phyloP scores from a whole-genome alignment of 2,329 filamentous ascomycete genomes.

The Sarocladium strictum region DNA sequence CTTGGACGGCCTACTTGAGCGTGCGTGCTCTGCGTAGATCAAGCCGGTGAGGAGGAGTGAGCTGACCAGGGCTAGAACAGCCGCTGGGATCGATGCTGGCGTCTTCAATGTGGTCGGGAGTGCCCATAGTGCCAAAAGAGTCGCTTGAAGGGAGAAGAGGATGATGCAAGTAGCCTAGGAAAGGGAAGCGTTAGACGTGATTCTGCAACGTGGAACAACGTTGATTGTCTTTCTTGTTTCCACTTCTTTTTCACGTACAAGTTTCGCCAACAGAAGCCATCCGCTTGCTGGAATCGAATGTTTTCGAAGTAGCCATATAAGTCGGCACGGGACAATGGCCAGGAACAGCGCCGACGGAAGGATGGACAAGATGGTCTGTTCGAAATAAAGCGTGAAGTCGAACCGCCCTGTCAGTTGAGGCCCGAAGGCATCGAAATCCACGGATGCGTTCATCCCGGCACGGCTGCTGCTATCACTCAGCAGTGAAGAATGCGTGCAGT shows the following conservation, averaged over 20 bases:
- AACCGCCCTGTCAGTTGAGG: slow-evolving; percentile 19
- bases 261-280: too few relatives aligned
- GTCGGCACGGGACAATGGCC: slow-evolving; percentile 16
- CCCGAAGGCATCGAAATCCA: slow-evolving; percentile 17
- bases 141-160: slow-evolving; percentile 17
- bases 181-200: slow-evolving; percentile 4
- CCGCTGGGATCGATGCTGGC: slow-evolving; percentile 22
- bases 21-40: slow-evolving; percentile 28
- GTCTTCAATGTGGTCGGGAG: slow-evolving; percentile 16
- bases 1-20: slow-evolving; percentile 24
- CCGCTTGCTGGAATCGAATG: too few relatives aligned
- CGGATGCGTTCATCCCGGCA: too few relatives aligned
- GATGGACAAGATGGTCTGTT: slow-evolving; percentile 24
- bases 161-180: slow-evolving; percentile 11
- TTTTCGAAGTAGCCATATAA: too few relatives aligned
- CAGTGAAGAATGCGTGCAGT: too few relatives aligned
- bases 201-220: not conserved
- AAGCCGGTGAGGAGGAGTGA: slow-evolving; percentile 19
- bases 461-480: too few relatives aligned
- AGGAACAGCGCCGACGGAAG: slow-evolving; percentile 20
- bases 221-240: too few relatives aligned
- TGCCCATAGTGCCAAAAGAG: slow-evolving; percentile 22
- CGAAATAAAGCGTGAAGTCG: slow-evolving; percentile 25
- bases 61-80: slow-evolving; percentile 21
- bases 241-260: too few relatives aligned